Conservation (phyloP, 352 stramenopile species). For the Phytopythium kandeliae region DNA sequence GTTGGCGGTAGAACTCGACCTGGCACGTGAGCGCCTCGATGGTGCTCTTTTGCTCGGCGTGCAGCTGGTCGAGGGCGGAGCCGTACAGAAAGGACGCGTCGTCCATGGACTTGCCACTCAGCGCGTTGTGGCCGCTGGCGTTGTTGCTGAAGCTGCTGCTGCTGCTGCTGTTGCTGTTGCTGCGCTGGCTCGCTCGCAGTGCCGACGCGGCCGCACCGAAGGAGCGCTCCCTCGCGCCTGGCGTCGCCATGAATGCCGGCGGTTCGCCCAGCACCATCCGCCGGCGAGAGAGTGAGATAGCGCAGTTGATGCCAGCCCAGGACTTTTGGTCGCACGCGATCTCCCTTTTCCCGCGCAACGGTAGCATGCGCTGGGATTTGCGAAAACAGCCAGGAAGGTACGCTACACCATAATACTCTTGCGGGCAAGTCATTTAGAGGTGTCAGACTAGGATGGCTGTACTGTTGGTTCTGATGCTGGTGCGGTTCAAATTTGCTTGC, state of each 20-base stretch:
- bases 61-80: slow-evolving; percentile 64
- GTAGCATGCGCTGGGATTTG: not conserved
- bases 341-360: slow-evolving; percentile 3
- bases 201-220: not conserved
- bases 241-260: not conserved
- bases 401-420: not conserved
- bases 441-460: not conserved
- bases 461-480: not conserved
- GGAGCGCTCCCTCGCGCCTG: not conserved
- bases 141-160: slow-evolving; percentile 10
- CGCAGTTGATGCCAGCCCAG: too few species aligned
- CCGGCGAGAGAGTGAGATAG: not conserved
- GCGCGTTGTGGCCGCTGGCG: slow-evolving; percentile 7
- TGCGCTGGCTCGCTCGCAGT: slow-evolving; percentile 6
- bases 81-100: slow-evolving; percentile 35
- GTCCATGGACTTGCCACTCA: slow-evolving; percentile 24
- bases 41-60: slow-evolving; percentile 77
- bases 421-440: not conserved
- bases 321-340: slow-evolving; percentile 2
- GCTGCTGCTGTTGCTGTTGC: slow-evolving; percentile 13
- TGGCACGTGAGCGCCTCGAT: slow-evolving; percentile 74
- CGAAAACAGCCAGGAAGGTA: not conserved
- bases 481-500: not conserved
- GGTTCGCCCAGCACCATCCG: slow-evolving; percentile 5
- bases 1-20: slow-evolving; percentile 74